A percentile compares a stretch with the other conserved stretches of the same genome.
These are phyloP conservation scores for Vitis hybrid DNA, from an alignment of 177 flowering plant species.

Conservation along the genomic window DNA sequence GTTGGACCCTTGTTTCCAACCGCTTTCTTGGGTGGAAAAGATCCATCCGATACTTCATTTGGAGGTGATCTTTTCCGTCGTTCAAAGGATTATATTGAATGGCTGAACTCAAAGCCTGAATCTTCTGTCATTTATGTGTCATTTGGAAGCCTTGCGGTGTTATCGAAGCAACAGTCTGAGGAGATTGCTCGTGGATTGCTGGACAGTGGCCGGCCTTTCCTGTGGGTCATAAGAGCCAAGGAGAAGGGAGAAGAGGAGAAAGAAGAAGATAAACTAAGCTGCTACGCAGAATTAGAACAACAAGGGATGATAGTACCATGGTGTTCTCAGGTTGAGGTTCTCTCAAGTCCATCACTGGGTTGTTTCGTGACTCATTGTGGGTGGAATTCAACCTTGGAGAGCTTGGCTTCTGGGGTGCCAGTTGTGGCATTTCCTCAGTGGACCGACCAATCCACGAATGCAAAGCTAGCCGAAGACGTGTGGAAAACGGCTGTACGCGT, in stretches of 20 bases:
- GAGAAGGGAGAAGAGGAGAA: neutral
- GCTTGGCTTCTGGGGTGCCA: too few species aligned
- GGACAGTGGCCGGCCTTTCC: constrained; percentile 15
- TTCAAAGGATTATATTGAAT: constrained; percentile 21
- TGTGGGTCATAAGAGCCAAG: constrained; percentile 15
- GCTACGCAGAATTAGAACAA: neutral
- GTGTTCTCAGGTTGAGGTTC: constrained; percentile 35
- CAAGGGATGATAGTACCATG: constrained; percentile 31
- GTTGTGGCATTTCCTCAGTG: constrained; percentile 8
- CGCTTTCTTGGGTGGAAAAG: constrained; percentile 1
- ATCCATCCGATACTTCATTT: too few species aligned
- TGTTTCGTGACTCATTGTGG: constrained; percentile 22
- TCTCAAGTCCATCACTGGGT: constrained; percentile 21
- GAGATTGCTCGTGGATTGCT: constrained; percentile 21
- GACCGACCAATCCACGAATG: constrained; percentile 27
- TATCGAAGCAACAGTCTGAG: neutral
- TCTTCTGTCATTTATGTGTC: too few species aligned
- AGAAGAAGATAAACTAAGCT: neutral
- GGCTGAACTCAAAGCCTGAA: constrained; percentile 10
- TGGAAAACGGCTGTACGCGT: too few species aligned
- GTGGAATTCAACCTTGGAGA: too few species aligned
- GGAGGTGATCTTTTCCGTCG: constrained; percentile 9
- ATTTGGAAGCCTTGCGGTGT: too few species aligned
- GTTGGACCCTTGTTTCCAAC: neutral
- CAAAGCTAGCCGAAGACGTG: constrained; percentile 12